Conservation (phyloP, 352 stramenopile species). For the Phytophthora quininea region DNA sequence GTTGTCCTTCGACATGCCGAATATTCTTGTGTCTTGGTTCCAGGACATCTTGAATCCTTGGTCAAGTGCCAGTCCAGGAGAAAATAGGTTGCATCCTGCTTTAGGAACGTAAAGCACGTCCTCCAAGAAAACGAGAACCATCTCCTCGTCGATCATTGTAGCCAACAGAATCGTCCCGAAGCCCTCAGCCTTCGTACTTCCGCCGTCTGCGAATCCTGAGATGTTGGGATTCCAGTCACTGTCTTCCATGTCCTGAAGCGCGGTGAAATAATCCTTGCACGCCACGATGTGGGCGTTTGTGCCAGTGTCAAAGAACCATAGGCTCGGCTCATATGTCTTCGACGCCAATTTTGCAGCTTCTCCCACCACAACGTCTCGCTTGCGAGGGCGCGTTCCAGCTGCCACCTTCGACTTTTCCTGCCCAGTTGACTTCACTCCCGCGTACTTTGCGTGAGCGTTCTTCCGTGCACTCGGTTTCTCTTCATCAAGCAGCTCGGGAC, state of each 20-base stretch:
- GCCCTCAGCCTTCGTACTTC: constrained; percentile 13
- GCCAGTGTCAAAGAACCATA: constrained; percentile 25
- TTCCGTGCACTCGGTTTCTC: neutral
- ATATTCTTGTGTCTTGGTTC: neutral
- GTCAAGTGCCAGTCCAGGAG: constrained; percentile 10
- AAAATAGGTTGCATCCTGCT: constrained; percentile 16
- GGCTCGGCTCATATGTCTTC: constrained; percentile 3
- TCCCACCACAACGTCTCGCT: neutral
- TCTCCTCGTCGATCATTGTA: constrained; percentile 2
- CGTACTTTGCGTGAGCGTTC: constrained; percentile 3
- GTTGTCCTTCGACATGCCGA: constrained; percentile 11
- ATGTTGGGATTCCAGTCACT: constrained; percentile 18
- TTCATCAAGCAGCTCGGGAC: neutral
- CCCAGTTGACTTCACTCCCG: neutral
- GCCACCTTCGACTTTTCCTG: neutral
- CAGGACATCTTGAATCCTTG: constrained; percentile 12
- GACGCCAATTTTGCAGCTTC: neutral
- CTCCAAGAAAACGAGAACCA: constrained; percentile 5
- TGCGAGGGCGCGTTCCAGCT: neutral
- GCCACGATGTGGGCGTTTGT: constrained; percentile 20
- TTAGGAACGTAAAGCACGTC: constrained; percentile 9
- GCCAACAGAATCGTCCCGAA: constrained; percentile 16
- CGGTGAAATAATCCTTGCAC: constrained; percentile 23
- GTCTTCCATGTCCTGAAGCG: constrained; percentile 19
- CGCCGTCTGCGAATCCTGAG: constrained; percentile 8